Percentiles rank a stretch among this genome's conserved stretches.
Evolutionary conservation across 129 eudicot genomes (phyloP).

Genomic region (Logfia minima): DNA sequence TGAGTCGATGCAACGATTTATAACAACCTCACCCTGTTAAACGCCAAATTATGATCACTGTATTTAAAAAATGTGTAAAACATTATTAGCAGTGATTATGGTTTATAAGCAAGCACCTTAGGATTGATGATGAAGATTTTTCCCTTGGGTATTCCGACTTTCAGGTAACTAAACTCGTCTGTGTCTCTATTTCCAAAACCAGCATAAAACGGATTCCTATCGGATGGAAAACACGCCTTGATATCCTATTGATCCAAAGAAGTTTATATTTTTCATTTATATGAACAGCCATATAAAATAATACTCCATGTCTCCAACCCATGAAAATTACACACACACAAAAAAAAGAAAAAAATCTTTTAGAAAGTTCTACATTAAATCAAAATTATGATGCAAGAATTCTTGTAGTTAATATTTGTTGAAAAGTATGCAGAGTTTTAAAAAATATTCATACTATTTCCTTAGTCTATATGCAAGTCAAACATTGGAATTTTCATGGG

Average conservation of each 20-base stretch:
- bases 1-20: conserved; percentile 70
- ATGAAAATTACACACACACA: conserved; percentile 1
- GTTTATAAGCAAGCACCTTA: conserved; percentile 49
- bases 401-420: not conserved
- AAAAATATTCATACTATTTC: conserved; percentile 6
- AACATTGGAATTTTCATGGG: conserved; percentile 20
- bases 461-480: not conserved
- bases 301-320: conserved; percentile 15
- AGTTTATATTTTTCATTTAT: not conserved
- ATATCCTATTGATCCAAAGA: conserved; percentile 58
- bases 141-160: conserved; percentile 84
- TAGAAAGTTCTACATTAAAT: not conserved
- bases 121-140: conserved; percentile 92
- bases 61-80: not conserved
- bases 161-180: conserved; percentile 86
- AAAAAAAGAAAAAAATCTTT: not conserved
- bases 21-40: conserved; percentile 79
- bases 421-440: not conserved
- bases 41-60: not conserved
- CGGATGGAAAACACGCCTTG: conserved; percentile 78
- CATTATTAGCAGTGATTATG: conserved; percentile 2
- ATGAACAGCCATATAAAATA: not conserved
- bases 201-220: conserved; percentile 91
- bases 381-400: too few relatives aligned
- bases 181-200: conserved; percentile 99